Percentiles rank a stretch among this genome's conserved stretches.
Conservation (phyloP, 345 rosid genomes). For the Salix purpurea region DNA sequence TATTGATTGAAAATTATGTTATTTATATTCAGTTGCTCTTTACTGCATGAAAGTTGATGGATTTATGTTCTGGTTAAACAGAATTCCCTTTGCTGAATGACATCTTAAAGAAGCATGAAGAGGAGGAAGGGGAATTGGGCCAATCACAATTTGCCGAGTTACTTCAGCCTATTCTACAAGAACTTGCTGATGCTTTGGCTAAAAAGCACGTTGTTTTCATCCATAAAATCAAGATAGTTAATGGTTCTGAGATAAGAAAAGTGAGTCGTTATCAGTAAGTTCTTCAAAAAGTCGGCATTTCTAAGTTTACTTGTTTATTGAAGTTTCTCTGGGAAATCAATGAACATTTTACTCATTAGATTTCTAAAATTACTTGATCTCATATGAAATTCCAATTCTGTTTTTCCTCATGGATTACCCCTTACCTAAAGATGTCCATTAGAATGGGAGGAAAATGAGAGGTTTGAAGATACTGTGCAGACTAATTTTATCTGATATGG, state of each 20-base stretch:
- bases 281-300: neutral
- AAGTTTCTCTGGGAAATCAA: neutral
- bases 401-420: neutral
- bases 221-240: slow-evolving; percentile 52
- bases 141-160: slow-evolving; percentile 84
- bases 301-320: neutral
- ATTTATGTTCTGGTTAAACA: slow-evolving; percentile 28
- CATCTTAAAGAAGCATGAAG: slow-evolving; percentile 69
- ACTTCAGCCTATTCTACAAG: slow-evolving; percentile 74
- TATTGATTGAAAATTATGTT: neutral
- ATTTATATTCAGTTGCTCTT: neutral
- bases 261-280: slow-evolving; percentile 26
- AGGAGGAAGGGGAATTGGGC: slow-evolving; percentile 68
- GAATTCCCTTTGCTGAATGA: slow-evolving; percentile 59
- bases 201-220: slow-evolving; percentile 42
- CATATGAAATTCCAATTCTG: neutral
- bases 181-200: slow-evolving; percentile 56
- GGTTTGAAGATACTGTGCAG: neutral
- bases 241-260: slow-evolving; percentile 62
- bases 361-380: neutral
- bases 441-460: neutral
- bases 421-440: neutral
- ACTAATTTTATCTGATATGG: neutral
- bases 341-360: neutral
- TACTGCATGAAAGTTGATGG: slow-evolving; percentile 3